phyloP scores from a whole-genome alignment of 768 basidiomycete genomes.

The Paxillus ammoniavirescens region DNA sequence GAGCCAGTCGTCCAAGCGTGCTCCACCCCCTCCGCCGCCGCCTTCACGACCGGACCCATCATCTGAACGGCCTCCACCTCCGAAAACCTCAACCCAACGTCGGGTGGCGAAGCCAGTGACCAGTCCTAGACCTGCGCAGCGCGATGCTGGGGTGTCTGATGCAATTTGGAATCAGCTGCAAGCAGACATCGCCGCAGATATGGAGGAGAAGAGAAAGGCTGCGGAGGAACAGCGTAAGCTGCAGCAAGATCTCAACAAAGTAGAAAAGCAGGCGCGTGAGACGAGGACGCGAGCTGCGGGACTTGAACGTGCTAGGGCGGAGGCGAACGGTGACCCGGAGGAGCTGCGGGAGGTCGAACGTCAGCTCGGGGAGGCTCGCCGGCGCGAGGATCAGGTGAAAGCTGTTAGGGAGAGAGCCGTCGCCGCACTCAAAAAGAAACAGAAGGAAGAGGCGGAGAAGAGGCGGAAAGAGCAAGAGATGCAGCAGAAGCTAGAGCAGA shows the following conservation, averaged over 20 bases:
- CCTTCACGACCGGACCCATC: constrained; percentile 1
- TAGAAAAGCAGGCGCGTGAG: constrained; percentile 8
- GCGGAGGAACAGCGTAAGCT: constrained; percentile 20
- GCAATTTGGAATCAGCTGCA: constrained; percentile 52
- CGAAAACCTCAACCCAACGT: not conserved
- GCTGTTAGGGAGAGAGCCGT: constrained; percentile 24
- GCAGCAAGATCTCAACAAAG: constrained; percentile 15
- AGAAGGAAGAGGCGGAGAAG: constrained; percentile 39
- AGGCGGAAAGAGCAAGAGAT: constrained; percentile 24
- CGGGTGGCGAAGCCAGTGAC: constrained; percentile 1
- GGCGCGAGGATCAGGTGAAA: constrained; percentile 25
- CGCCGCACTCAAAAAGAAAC: constrained; percentile 30
- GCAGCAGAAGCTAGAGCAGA: constrained; percentile 42
- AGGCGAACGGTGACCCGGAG: constrained; percentile 17
- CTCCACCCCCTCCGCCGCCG: constrained; percentile 22
- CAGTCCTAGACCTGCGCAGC: constrained; percentile 16
- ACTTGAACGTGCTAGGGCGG: constrained; percentile 16
- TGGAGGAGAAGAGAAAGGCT: constrained; percentile 16
- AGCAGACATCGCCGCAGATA: constrained; percentile 29
- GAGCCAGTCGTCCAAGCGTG: constrained; percentile 16
- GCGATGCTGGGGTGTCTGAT: constrained; percentile 57
- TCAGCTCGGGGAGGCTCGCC: constrained; percentile 26
- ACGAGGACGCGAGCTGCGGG: constrained; percentile 10
- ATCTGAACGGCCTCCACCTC: not conserved
- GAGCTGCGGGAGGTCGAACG: constrained; percentile 26